Conservation (phyloP, 805 yeast species). For the Kazachstania taianensis region DNA sequence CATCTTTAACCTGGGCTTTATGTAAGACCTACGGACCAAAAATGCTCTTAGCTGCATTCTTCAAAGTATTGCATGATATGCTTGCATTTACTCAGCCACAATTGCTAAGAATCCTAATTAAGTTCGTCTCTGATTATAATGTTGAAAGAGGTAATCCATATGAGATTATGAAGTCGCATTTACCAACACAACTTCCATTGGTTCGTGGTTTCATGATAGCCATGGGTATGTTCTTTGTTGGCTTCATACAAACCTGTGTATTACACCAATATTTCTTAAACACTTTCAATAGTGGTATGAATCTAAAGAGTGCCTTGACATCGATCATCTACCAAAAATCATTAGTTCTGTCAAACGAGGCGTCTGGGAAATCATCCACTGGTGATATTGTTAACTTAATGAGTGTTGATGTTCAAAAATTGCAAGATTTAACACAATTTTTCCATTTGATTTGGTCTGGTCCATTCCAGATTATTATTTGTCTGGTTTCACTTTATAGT, state of each 20-base stretch:
- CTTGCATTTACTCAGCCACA: constrained; percentile 86
- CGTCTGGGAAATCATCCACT: constrained; percentile 60
- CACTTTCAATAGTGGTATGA: constrained; percentile 67
- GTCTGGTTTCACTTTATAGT: constrained; percentile 62
- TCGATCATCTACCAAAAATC: constrained; percentile 62
- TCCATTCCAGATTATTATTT: constrained; percentile 74
- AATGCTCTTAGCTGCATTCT: constrained; percentile 60
- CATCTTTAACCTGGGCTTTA: constrained; percentile 52
- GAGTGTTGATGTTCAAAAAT: constrained; percentile 88
- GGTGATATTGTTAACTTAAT: constrained; percentile 92
- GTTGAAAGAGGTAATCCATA: constrained; percentile 20
- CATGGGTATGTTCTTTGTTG: constrained; percentile 59
- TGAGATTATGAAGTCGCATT: neutral
- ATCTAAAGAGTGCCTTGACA: constrained; percentile 58
- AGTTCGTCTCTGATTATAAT: constrained; percentile 41
- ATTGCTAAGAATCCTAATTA: constrained; percentile 54
- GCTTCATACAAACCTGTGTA: constrained; percentile 67
- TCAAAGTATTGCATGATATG: constrained; percentile 66
- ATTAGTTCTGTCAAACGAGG: constrained; percentile 57
- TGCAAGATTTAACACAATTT: constrained; percentile 73
- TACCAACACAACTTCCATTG: constrained; percentile 40
- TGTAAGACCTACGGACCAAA: constrained; percentile 63
- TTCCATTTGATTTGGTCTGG: constrained; percentile 85
- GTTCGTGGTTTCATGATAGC: constrained; percentile 71
- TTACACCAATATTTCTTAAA: constrained; percentile 73